These are phyloP conservation scores for Suhomyces chickasaworum DNA, from an alignment of 1,139 yeast genomes.

Conservation along the genomic window DNA sequence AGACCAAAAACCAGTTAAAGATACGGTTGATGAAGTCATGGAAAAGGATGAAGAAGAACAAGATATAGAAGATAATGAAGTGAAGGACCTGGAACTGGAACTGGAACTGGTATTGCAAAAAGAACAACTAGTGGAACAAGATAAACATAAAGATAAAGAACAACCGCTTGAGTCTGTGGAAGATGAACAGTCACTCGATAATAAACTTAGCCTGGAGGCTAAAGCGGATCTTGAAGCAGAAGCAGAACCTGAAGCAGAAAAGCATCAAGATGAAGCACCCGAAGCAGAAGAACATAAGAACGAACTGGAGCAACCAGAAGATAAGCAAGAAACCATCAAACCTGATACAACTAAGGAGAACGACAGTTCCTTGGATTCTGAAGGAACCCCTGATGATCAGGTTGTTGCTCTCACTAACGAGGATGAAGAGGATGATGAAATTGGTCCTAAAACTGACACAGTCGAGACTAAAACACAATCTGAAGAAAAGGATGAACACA, in stretches of 20 bases:
- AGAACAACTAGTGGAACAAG: neutral
- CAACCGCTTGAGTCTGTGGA: neutral
- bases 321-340: neutral
- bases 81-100: neutral
- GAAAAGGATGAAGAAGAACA: no score
- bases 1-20: no score
- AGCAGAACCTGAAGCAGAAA: neutral
- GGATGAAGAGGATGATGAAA: no score
- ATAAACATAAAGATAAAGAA: neutral
- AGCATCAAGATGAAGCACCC: conserved; percentile 6
- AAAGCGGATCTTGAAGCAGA: neutral
- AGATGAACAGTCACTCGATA: neutral
- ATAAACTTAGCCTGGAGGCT: no score
- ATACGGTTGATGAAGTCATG: no score
- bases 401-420: no score
- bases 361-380: neutral
- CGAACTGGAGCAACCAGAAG: neutral
- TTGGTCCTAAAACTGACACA: no score
- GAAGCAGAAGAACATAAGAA: neutral
- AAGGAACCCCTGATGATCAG: no score
- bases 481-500: no score
- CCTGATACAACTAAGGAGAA: neutral
- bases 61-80: neutral
- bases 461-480: no score
- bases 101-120: neutral